Base-by-base conservation (phyloP, 2,329 filamentous ascomycete genomes). In the Fusarium longipes region DNA sequence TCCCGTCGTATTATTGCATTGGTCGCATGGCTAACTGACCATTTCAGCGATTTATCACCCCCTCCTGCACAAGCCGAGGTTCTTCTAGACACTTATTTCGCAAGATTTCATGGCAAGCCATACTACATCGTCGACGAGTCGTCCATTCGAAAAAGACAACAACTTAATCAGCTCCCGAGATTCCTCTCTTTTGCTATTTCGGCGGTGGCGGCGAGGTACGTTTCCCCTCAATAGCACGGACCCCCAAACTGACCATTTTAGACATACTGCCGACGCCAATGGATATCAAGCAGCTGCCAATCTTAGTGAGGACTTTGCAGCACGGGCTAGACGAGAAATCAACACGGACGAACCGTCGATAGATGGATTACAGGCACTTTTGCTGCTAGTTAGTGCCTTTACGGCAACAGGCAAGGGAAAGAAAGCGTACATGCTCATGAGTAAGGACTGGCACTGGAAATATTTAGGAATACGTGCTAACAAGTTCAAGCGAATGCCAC, bases 401-500 rank as follows among this genome's bases (percentile, higher is more conserved):
- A 93, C 89, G 47, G 92, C 93, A 33, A 84, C 88, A 29, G 93
- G 93, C 25, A 89, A 91, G 72, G 92, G 93, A 17, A 95, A 92
- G 79, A 96, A 92, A 78, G 90, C 92, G 1, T 96, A 93, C 70
- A 96, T 96, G 93, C 83, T 93, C 36, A 83, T 96, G 70, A 87
- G 92, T 92, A 88, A 20, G 81, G 11, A 38, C 12, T 18, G 15
- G 25, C 25, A 12, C 30, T 17, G 17, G 7, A 11, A 32, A 18
- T 17, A 17, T 38, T 27, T 24, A 22, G 17, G 22, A 9, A 18
- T 25, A 3, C n/a, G 17, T 32, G 48, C 81, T 84, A 70, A 86
- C 68, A 30, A 2, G 3, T 39, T 54, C 24, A 69, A 93, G 91
- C 89, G 66, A 91, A 85, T 65, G 91, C 90, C 11, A 88, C 93